A percentile compares a stretch with the other conserved stretches of the same genome.
Conservation (phyloP, 805 yeast species). For the Huiozyma naganishii region DNA sequence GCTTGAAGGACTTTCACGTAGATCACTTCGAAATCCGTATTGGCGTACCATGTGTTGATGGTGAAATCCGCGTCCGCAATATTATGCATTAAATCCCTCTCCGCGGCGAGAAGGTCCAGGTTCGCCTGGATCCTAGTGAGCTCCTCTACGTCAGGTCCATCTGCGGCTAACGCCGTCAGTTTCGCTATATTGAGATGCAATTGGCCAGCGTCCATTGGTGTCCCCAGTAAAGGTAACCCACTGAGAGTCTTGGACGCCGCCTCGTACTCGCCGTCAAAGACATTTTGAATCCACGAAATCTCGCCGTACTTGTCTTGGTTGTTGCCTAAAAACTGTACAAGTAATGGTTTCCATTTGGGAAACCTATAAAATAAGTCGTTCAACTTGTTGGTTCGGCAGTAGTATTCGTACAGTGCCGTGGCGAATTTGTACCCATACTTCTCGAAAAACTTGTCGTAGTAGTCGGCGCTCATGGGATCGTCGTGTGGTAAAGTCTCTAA, state of each 20-base stretch:
- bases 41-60: slow-evolving; percentile 15
- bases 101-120: slow-evolving; percentile 40
- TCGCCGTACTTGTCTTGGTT: slow-evolving; percentile 35
- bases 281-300: slow-evolving; percentile 64
- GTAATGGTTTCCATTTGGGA: slow-evolving; percentile 37
- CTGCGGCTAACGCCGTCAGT: slow-evolving; percentile 43
- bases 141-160: slow-evolving; percentile 3
- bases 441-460: slow-evolving; percentile 43
- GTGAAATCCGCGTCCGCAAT: slow-evolving; percentile 15
- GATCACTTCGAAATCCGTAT: slow-evolving; percentile 15
- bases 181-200: slow-evolving; percentile 64
- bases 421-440: slow-evolving; percentile 65
- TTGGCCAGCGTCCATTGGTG: slow-evolving; percentile 33
- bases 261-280: slow-evolving; percentile 39
- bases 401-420: slow-evolving; percentile 45
- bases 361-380: slow-evolving; percentile 47
- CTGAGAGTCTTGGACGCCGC: slow-evolving; percentile 41
- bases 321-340: slow-evolving; percentile 43
- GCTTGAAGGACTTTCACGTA: slow-evolving; percentile 17
- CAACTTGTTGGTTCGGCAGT: slow-evolving; percentile 41
- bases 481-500: slow-evolving; percentile 31
- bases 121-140: slow-evolving; percentile 40
- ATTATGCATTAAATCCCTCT: slow-evolving; percentile 30
- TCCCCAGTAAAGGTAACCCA: slow-evolving; percentile 33
- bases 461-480: slow-evolving; percentile 23